These are phyloP conservation scores for Massospora cicadina DNA, from an alignment of 371 early-diverging fungal genomes.

Conservation along the genomic window DNA sequence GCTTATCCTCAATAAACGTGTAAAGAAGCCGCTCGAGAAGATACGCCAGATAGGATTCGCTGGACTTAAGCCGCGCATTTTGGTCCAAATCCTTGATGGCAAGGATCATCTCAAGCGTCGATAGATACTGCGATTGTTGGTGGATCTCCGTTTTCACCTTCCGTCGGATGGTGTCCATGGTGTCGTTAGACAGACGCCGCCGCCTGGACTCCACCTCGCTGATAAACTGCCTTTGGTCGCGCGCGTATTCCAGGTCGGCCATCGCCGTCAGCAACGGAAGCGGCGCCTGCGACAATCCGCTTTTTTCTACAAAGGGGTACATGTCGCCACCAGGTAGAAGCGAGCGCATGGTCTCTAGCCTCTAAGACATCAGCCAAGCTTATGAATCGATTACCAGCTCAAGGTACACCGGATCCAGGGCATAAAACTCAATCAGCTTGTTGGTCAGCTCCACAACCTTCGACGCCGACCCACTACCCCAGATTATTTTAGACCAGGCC, in stretches of 20 bases:
- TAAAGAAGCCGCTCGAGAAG: neutral
- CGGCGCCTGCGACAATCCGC: conserved; percentile 23
- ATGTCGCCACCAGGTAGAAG: conserved; percentile 26
- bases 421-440: conserved; percentile 26
- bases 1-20: neutral
- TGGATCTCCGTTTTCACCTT: conserved; percentile 39
- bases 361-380: neutral
- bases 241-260: conserved; percentile 28
- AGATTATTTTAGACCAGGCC: neutral
- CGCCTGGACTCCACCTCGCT: conserved; percentile 45
- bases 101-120: neutral
- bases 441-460: conserved; percentile 35
- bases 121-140: conserved; percentile 20
- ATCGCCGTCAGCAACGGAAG: conserved; percentile 34
- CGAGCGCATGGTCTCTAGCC: neutral
- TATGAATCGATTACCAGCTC: neutral
- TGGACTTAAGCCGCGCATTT: neutral
- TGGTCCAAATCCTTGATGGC: neutral
- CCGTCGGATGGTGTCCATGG: conserved; percentile 28
- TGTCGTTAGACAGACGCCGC: conserved; percentile 47
- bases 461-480: conserved; percentile 27
- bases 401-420: neutral
- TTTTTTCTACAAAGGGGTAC: conserved; percentile 24
- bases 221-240: conserved; percentile 34
- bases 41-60: neutral